Base-by-base conservation (phyloP, 2,329 filamentous ascomycete genomes). In the Fusarium begoniae region DNA sequence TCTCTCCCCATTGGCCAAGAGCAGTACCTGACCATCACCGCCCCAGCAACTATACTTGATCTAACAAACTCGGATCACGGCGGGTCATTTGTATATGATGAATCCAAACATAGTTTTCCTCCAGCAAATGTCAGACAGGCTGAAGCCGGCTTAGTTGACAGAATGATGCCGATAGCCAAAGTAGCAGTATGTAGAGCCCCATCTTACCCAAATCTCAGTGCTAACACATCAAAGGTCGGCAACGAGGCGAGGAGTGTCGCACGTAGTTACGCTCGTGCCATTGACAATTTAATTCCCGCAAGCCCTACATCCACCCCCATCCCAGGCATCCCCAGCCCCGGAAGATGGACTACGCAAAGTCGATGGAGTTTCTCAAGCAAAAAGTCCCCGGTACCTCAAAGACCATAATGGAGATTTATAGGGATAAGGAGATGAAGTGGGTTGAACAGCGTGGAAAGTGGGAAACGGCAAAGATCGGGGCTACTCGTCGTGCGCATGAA, bases 161-260 rank as follows among this genome's bases (percentile, higher is more conserved):
- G 17, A 18, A 41, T 41, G 44, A 60, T 60, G 57, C 57, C 44
- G 2, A 41, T 41, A 8, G 22, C 15, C 15, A 32, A 38, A 24
- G 12, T 13, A 1, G 32, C 44, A 22, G 56, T 50, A 38, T 22
- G 43, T 6, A 20, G 3, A 14, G 2, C 7, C 17, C 13, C 3
- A 22, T 17, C 12, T 12, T 2, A 12, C 18, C 3, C 8, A 32
- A 4, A 8, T 13, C 10, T 10, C 6, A 2, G 7, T 14, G 2
- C 37, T 55, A 5, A 55, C 18, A 14, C 7, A 5, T 8, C 3
- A 4, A 3, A 59, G 57, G 6, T 60, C 10, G 22, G 44, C 28
- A 50, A 12, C 7, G 12, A 48, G 5, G 17, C 12, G 8, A 51
- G 5, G 22, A 60, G 57, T 8, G 57, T 51, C 2, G 44, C 57